Evolutionary conservation across 495 filamentous ascomycete genomes (phyloP).

Genomic region (Aspergillus heteromorphus): DNA sequence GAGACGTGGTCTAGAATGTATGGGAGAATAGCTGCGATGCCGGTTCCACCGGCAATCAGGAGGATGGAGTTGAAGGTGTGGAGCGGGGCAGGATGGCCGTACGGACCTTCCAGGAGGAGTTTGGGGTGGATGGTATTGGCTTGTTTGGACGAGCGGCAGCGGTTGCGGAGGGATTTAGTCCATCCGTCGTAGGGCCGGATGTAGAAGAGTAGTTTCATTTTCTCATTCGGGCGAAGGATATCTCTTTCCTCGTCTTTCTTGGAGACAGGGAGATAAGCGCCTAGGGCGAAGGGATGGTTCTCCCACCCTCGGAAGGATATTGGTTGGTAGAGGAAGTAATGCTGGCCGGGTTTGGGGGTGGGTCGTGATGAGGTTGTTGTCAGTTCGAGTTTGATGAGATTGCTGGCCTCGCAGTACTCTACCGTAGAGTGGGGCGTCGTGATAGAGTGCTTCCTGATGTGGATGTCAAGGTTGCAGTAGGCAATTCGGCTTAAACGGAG

Average conservation of each 20-base stretch:
- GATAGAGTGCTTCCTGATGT: background rate
- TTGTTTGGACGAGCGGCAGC: conserved; percentile 11
- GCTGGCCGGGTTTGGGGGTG: conserved; percentile 33
- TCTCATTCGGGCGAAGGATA: no score
- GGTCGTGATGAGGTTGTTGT: conserved; percentile 15
- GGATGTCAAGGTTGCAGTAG: conserved; percentile 27
- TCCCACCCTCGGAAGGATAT: conserved; percentile 33
- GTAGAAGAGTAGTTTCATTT: conserved; percentile 16
- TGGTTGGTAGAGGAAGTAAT: conserved; percentile 41
- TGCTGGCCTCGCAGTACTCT: conserved; percentile 29
- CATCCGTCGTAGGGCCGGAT: conserved; percentile 31
- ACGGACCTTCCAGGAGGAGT: conserved; percentile 47
- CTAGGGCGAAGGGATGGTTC: conserved; percentile 47
- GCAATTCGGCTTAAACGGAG: conserved; percentile 33
- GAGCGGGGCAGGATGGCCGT: conserved; percentile 37
- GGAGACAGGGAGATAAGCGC: conserved; percentile 11
- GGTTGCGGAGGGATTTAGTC: conserved; percentile 23
- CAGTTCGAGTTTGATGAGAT: conserved; percentile 34
- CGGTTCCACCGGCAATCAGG: conserved; percentile 47
- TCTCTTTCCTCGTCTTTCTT: background rate
- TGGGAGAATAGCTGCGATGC: conserved; percentile 41
- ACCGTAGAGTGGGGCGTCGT: conserved; percentile 13
- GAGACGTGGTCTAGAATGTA: conserved; percentile 30
- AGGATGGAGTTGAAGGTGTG: conserved; percentile 36
- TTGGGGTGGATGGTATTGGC: conserved; percentile 1